A percentile compares a stretch with the other conserved stretches of the same genome.
Conservation (phyloP, 768 basidiomycete genomes). For the Kwoniella sp. region DNA sequence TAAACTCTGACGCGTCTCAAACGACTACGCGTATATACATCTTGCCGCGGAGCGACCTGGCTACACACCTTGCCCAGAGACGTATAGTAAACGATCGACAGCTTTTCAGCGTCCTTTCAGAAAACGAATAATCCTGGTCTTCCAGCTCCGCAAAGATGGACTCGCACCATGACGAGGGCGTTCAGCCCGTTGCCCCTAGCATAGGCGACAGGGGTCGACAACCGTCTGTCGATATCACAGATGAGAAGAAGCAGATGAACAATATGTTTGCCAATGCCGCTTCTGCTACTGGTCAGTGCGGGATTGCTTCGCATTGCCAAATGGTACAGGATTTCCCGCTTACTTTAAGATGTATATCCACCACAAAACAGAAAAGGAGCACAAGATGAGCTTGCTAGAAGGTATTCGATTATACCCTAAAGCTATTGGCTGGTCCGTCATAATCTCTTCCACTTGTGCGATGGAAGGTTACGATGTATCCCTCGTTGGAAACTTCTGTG, state of each 20-base stretch:
- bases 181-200: background rate
- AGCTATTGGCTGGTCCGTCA: constrained; percentile 54
- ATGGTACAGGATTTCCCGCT: no score
- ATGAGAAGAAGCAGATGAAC: constrained; percentile 13
- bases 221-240: constrained; percentile 7
- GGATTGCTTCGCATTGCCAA: no score
- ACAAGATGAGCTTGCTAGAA: constrained; percentile 52
- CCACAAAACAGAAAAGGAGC: constrained; percentile 54
- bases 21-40: no score
- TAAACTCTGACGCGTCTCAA: no score
- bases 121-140: no score
- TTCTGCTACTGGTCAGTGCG: constrained; percentile 28
- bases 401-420: constrained; percentile 55
- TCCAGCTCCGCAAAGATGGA: background rate
- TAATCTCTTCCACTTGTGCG: constrained; percentile 42
- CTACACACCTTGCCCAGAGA: no score
- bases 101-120: no score
- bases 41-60: no score
- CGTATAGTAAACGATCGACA: no score
- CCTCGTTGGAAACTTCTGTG: constrained; percentile 43
- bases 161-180: background rate
- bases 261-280: constrained; percentile 38
- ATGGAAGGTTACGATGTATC: constrained; percentile 55
- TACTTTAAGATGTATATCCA: no score
- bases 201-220: constrained; percentile 1